phyloP scores from a whole-genome alignment of 495 filamentous ascomycete species.

The Xylaria nigripes region DNA sequence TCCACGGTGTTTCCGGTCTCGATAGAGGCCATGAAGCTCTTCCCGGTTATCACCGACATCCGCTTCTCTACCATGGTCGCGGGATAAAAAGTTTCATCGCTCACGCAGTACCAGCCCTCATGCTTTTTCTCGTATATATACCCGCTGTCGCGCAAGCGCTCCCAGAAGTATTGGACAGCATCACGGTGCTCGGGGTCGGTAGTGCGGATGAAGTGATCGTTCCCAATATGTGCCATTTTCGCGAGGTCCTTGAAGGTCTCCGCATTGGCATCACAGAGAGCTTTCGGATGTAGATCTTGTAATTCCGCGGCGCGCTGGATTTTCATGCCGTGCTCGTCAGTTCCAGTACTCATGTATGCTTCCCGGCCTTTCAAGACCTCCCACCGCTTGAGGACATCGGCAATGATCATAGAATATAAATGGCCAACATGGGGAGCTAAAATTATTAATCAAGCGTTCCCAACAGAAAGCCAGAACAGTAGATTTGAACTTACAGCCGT shows the following conservation, averaged over 20 bases:
- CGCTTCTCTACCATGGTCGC: conserved; percentile 61
- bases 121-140: conserved; percentile 82
- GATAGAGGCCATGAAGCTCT: conserved; percentile 69
- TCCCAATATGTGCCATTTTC: conserved; percentile 53
- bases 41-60: conserved; percentile 70
- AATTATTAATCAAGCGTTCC: conserved; percentile 15
- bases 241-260: conserved; percentile 64
- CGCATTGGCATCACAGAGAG: conserved; percentile 54
- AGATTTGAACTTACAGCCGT: conserved; percentile 57
- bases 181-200: conserved; percentile 74
- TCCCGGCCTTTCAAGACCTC: conserved; percentile 60
- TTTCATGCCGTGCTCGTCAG: conserved; percentile 98
- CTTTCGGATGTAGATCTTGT: conserved; percentile 45
- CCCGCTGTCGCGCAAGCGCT: conserved; percentile 61
- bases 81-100: conserved; percentile 94
- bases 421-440: conserved; percentile 90
- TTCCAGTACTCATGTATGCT: conserved; percentile 78
- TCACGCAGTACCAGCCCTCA: conserved; percentile 92
- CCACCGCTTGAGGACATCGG: conserved; percentile 91
- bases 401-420: conserved; percentile 82
- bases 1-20: conserved; percentile 91
- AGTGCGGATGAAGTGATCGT: conserved; percentile 86
- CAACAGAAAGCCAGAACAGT: neutral
- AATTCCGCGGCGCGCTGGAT: conserved; percentile 75
- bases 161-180: conserved; percentile 88